Evolutionary conservation across 2,329 filamentous ascomycete species (phyloP).

Genomic region (Aspergillus latus): DNA sequence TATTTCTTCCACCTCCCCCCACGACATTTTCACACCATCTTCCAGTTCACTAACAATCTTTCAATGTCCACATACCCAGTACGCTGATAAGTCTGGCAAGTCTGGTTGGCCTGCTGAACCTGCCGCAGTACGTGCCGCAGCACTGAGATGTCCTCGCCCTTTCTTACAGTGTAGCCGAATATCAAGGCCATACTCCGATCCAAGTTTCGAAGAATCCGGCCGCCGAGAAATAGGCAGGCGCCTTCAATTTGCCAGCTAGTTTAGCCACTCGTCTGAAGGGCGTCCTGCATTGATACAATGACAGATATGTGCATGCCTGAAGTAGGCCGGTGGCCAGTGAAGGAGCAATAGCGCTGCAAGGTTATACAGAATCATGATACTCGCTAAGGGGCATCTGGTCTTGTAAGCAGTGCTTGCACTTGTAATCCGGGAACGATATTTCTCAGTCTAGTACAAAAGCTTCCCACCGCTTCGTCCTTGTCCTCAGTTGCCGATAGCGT

Average conservation of each 20-base stretch:
- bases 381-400: neutral
- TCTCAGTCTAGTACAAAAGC: neutral
- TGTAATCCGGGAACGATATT: too few species aligned
- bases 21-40: too few species aligned
- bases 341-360: neutral
- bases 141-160: too few species aligned
- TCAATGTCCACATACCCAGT: neutral
- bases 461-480: neutral
- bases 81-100: neutral
- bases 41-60: too few species aligned
- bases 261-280: neutral
- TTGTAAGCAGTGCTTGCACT: too few species aligned
- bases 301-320: neutral
- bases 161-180: too few species aligned
- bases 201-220: neutral
- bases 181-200: neutral
- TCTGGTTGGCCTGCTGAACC: too few species aligned
- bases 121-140: neutral
- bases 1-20: too few species aligned
- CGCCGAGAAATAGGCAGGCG: neutral
- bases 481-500: neutral
- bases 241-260: neutral
- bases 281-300: neutral
- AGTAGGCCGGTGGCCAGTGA: neutral
- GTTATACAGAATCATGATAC: neutral